A percentile compares a stretch with the other conserved stretches of the same genome.
phyloP scores from a whole-genome alignment of 495 filamentous ascomycete genomes.

The Astrocystis sublimbata region DNA sequence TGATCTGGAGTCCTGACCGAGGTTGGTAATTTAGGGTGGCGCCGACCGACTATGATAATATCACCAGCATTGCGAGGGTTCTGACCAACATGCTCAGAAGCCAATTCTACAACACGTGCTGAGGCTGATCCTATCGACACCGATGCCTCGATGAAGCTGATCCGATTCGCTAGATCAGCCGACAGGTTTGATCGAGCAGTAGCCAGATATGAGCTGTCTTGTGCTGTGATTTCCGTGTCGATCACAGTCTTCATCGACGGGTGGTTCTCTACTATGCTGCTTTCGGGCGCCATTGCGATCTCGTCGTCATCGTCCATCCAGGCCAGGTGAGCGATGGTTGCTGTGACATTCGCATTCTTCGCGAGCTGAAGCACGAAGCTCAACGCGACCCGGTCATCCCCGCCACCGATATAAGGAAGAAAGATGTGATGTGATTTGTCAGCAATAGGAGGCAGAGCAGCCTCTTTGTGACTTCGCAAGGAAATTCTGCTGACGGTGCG shows the following conservation, averaged over 20 bases:
- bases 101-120: conserved; percentile 38
- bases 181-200: conserved; percentile 64
- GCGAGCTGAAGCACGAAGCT: conserved; percentile 79
- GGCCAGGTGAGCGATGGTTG: conserved; percentile 62
- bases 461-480: conserved; percentile 53
- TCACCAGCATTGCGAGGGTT: conserved; percentile 71
- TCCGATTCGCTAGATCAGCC: conserved; percentile 55
- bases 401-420: conserved; percentile 82
- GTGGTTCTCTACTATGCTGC: conserved; percentile 27
- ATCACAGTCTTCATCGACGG: conserved; percentile 26
- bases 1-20: conserved; percentile 25
- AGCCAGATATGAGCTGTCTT: conserved; percentile 64
- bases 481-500: conserved; percentile 60
- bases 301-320: conserved; percentile 32
- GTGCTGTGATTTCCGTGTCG: conserved; percentile 39
- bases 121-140: conserved; percentile 29
- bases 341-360: conserved; percentile 73
- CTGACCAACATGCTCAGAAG: conserved; percentile 61
- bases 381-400: conserved; percentile 80
- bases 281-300: conserved; percentile 31
- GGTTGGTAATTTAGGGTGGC: conserved; percentile 38
- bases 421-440: conserved; percentile 83
- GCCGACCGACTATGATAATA: conserved; percentile 72
- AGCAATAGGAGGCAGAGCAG: conserved; percentile 48
- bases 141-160: conserved; percentile 56